phyloP scores from a whole-genome alignment of 192 early-diverging fungal species.

The Coemansia sp. region DNA sequence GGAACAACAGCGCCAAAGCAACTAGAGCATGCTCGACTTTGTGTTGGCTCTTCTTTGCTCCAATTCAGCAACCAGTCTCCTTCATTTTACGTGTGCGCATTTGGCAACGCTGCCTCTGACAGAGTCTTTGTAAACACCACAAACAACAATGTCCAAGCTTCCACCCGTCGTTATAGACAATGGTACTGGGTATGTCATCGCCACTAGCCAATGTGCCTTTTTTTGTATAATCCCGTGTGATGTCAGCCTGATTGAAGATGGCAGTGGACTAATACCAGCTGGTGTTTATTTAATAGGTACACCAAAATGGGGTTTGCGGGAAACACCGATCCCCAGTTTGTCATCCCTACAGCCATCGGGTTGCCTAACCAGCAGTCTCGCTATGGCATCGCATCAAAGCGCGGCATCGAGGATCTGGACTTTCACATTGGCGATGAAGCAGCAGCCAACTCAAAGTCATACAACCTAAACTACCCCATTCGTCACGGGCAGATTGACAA shows the following conservation, averaged over 20 bases:
- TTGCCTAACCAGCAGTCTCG: conserved; percentile 48
- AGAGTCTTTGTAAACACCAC: not conserved
- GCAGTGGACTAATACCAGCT: conserved; percentile 10
- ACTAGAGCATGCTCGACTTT: not conserved
- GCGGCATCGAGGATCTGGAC: conserved; percentile 96
- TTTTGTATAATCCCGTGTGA: not conserved
- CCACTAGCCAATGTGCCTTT: not conserved
- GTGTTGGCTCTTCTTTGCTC: not conserved
- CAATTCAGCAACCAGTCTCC: not conserved
- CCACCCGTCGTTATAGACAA: conserved; percentile 96
- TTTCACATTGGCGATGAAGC: conserved; percentile 98
- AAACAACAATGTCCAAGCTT: conserved; percentile 34
- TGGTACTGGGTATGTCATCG: conserved; percentile 82
- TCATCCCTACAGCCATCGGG: conserved; percentile 93
- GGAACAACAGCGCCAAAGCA: not conserved
- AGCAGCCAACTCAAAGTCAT: conserved; percentile 82
- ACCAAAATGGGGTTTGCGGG: conserved; percentile 98
- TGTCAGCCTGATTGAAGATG: not conserved
- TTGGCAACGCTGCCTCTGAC: not conserved
- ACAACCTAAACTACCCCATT: conserved; percentile 87
- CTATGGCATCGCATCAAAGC: conserved; percentile 85
- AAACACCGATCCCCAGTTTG: conserved; percentile 94
- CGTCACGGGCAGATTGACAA: conserved; percentile 98
- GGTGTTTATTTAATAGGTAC: conserved; percentile 59
- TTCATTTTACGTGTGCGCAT: not conserved